Percentiles rank a stretch among this genome's conserved stretches.
Evolutionary conservation across 2,329 filamentous ascomycete species (phyloP).

Genomic region (Exophiala sideris): DNA sequence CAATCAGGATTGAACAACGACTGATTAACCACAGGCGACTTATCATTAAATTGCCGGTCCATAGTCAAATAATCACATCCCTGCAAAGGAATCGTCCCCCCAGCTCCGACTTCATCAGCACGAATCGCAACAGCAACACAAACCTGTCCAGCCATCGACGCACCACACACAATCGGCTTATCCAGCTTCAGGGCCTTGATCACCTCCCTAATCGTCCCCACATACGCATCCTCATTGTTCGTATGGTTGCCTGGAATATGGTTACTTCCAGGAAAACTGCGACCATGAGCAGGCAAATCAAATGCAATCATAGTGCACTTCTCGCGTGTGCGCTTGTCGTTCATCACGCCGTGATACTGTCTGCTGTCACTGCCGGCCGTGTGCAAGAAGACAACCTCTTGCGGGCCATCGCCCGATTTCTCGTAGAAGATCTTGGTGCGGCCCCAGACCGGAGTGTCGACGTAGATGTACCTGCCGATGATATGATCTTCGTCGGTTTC

Average conservation of each 20-base stretch:
- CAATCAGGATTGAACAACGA: conserved; percentile 48
- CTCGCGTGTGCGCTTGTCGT: conserved; percentile 45
- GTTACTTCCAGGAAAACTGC: conserved; percentile 45
- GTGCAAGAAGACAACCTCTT: conserved; percentile 46
- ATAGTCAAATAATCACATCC: conserved; percentile 32
- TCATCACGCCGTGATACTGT: conserved; percentile 54
- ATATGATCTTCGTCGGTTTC: conserved; percentile 43
- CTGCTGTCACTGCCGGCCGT: conserved; percentile 47
- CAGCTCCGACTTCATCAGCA: conserved; percentile 46
- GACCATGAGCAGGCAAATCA: conserved; percentile 50
- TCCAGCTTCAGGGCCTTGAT: conserved; percentile 44
- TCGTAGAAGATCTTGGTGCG: conserved; percentile 51
- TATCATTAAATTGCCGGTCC: conserved; percentile 44
- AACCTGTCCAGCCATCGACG: conserved; percentile 51
- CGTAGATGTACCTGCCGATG: conserved; percentile 47
- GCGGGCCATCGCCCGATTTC: conserved; percentile 44
- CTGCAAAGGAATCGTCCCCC: conserved; percentile 47
- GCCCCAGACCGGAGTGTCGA: conserved; percentile 47
- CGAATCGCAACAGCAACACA: conserved; percentile 48
- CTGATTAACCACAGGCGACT: conserved; percentile 48
- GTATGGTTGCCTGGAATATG: conserved; percentile 46
- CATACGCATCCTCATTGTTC: conserved; percentile 47
- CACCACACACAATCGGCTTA: conserved; percentile 49
- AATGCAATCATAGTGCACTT: conserved; percentile 50
- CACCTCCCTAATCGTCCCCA: conserved; percentile 45